phyloP scores from a whole-genome alignment of 2,329 filamentous ascomycete genomes.

The Exophiala aquamarina region DNA sequence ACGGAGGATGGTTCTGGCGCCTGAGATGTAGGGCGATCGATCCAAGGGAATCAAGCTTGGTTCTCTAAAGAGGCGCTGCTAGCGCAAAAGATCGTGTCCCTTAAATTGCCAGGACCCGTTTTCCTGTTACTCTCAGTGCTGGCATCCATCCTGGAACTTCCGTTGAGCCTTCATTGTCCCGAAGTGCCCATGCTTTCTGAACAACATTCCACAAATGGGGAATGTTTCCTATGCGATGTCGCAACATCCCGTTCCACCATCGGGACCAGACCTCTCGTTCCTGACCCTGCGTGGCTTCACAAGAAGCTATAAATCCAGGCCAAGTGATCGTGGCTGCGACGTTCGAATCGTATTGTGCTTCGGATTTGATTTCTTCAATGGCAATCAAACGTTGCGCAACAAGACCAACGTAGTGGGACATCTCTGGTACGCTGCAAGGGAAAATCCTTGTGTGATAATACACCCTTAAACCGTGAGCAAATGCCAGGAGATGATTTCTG shows the following conservation, averaged over 20 bases:
- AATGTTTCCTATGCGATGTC: slow-evolving; percentile 27
- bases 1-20: no score
- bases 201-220: slow-evolving; percentile 25
- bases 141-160: slow-evolving; percentile 23
- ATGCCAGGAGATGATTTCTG: slow-evolving; percentile 21
- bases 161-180: slow-evolving; percentile 16
- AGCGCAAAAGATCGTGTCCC: slow-evolving; percentile 1
- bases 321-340: slow-evolving; percentile 27
- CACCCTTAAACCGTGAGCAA: slow-evolving; percentile 20
- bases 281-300: slow-evolving; percentile 18
- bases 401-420: slow-evolving; percentile 6
- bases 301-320: slow-evolving; percentile 29
- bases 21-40: no score
- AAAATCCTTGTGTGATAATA: slow-evolving; percentile 24
- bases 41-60: no score
- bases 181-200: slow-evolving; percentile 24
- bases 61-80: no score
- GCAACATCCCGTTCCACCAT: slow-evolving; percentile 26
- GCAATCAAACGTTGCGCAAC: slow-evolving; percentile 20
- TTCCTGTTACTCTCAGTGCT: slow-evolving; percentile 20
- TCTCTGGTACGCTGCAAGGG: slow-evolving; percentile 6
- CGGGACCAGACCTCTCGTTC: slow-evolving; percentile 21
- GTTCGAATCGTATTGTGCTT: slow-evolving; percentile 15
- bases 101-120: slow-evolving; percentile 25
- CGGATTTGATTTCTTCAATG: slow-evolving; percentile 24